Conservation (phyloP, 2,329 filamentous ascomycete genomes). For the Xylariaceae sp. region DNA sequence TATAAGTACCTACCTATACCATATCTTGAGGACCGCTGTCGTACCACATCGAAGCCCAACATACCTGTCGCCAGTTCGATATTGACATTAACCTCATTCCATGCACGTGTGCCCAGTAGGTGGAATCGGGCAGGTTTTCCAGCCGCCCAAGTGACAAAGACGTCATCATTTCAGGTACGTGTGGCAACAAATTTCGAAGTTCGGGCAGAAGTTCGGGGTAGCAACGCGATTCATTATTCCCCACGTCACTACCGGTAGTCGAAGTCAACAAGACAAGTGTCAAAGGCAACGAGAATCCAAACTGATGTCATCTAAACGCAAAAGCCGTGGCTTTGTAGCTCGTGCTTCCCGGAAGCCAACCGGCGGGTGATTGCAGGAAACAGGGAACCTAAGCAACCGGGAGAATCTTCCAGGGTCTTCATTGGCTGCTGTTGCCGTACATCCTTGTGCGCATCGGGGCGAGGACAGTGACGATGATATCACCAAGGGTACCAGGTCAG, state of each 20-base stretch:
- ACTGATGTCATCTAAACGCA: not conserved
- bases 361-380: not conserved
- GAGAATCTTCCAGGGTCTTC: not conserved
- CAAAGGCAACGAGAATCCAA: not conserved
- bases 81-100: not conserved
- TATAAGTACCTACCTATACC: not conserved
- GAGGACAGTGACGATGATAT: not conserved
- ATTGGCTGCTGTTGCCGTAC: not conserved
- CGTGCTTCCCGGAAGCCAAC: not conserved
- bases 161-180: slow-evolving; percentile 16
- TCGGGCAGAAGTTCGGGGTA: too few species aligned
- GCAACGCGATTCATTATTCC: not conserved
- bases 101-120: not conserved
- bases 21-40: not conserved
- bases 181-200: not conserved
- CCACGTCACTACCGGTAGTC: not conserved
- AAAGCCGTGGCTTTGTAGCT: slow-evolving; percentile 2
- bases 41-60: not conserved
- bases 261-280: not conserved
- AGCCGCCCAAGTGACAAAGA: slow-evolving; percentile 2
- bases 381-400: slow-evolving; percentile 10
- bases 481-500: slow-evolving; percentile 3
- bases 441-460: not conserved
- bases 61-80: not conserved
- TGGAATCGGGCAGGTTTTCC: not conserved